A percentile compares a stretch with the other conserved stretches of the same genome.
Evolutionary conservation across 768 basidiomycete genomes (phyloP).

Genomic region (Suillus americanus): DNA sequence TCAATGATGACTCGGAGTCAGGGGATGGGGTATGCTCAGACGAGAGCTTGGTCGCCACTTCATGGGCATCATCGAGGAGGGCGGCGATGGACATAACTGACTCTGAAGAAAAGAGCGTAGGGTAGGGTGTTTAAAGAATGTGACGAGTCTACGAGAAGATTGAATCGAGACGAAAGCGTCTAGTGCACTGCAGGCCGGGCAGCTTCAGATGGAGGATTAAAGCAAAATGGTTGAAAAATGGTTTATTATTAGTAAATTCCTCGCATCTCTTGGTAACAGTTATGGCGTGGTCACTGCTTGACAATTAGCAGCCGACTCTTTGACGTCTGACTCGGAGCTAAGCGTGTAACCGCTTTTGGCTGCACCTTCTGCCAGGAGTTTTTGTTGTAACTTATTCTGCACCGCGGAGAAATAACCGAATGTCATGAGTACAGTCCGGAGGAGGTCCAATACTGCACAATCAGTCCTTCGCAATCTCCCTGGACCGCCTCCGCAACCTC

Average conservation of each 20-base stretch:
- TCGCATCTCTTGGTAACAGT: neutral
- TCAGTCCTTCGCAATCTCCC: constrained; percentile 50
- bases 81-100: constrained; percentile 7
- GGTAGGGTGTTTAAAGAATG: neutral
- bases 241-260: neutral
- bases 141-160: neutral
- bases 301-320: neutral
- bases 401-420: neutral
- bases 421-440: constrained; percentile 58
- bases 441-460: constrained; percentile 75
- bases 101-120: neutral
- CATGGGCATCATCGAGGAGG: constrained; percentile 13
- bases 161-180: neutral
- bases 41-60: constrained; percentile 15
- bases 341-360: neutral
- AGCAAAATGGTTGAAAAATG: neutral
- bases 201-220: neutral
- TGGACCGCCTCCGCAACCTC: constrained; percentile 38
- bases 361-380: neutral
- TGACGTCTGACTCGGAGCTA: neutral
- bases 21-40: constrained; percentile 14
- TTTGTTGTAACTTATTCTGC: neutral
- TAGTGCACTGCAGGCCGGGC: neutral
- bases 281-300: neutral
- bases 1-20: constrained; percentile 13